Evolutionary conservation across 768 basidiomycete species (phyloP).

Genomic region (Auriscalpium vulgare): DNA sequence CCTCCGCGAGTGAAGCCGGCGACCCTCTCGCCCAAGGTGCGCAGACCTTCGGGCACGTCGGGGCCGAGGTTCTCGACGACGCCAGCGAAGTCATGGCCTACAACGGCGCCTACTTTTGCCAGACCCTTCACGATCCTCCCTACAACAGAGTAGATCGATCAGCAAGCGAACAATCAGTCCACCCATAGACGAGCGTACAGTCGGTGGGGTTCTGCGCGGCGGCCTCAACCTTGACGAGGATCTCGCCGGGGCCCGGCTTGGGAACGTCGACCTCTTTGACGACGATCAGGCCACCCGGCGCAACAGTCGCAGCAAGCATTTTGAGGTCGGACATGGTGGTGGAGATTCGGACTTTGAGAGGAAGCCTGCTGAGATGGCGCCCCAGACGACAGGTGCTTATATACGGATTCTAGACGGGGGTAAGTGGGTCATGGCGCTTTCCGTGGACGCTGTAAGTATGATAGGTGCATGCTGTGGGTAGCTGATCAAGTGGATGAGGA

Average conservation of each 20-base stretch:
- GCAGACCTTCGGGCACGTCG: background rate
- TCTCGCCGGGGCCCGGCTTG: constrained; percentile 1
- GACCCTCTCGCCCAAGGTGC: constrained; percentile 2
- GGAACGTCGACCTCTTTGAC: background rate
- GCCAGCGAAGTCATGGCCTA: constrained; percentile 8
- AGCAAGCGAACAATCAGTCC: background rate
- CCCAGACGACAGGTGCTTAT: too few relatives aligned
- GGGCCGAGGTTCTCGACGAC: constrained; percentile 2
- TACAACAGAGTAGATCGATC: background rate
- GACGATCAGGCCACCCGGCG: background rate
- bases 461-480: too few relatives aligned
- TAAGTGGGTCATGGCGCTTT: too few relatives aligned
- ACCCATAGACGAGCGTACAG: background rate
- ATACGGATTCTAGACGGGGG: too few relatives aligned
- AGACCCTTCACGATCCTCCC: background rate
- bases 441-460: too few relatives aligned
- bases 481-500: too few relatives aligned
- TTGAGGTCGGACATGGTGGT: background rate
- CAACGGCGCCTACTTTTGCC: background rate
- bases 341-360: too few relatives aligned
- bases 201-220: constrained; percentile 5
- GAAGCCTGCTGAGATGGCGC: too few relatives aligned
- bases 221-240: constrained; percentile 11
- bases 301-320: background rate
- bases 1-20: background rate